Percentiles rank a stretch among this genome's conserved stretches.
Evolutionary conservation across 2,329 filamentous ascomycete species (phyloP).

Genomic region (Botrytis porri): DNA sequence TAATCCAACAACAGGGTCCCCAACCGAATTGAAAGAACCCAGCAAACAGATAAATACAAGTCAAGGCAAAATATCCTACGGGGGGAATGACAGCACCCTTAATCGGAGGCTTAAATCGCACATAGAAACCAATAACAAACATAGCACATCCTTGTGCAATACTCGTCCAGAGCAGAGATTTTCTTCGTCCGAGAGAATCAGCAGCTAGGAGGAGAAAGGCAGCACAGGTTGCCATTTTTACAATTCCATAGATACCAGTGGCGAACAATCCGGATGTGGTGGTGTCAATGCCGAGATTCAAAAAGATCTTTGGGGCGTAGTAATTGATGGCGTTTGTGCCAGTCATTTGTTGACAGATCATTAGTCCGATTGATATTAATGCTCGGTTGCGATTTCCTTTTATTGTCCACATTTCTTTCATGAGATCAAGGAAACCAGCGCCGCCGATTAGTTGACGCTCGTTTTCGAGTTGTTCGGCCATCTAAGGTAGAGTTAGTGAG

Average conservation of each 20-base stretch:
- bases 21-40: conserved; percentile 68
- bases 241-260: conserved; percentile 70
- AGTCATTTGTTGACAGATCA: conserved; percentile 62
- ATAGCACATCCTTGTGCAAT: conserved; percentile 60
- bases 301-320: conserved; percentile 64
- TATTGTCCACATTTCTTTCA: conserved; percentile 60
- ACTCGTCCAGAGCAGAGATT: conserved; percentile 60
- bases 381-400: conserved; percentile 61
- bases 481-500: conserved; percentile 28
- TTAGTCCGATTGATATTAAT: conserved; percentile 59
- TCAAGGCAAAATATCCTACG: conserved; percentile 67
- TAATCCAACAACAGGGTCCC: conserved; percentile 67
- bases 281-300: conserved; percentile 57
- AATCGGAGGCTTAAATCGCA: conserved; percentile 58
- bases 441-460: conserved; percentile 50
- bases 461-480: conserved; percentile 47
- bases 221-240: conserved; percentile 64
- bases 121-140: conserved; percentile 70
- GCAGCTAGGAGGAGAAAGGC: conserved; percentile 65
- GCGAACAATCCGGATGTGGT: conserved; percentile 63
- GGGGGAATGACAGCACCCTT: conserved; percentile 53
- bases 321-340: conserved; percentile 54
- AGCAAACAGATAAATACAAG: conserved; percentile 71
- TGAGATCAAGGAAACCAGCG: conserved; percentile 47
- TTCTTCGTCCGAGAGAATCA: conserved; percentile 62